Base-by-base conservation (phyloP, 1,139 yeast genomes). In the Yamadazyma blattariae region DNA sequence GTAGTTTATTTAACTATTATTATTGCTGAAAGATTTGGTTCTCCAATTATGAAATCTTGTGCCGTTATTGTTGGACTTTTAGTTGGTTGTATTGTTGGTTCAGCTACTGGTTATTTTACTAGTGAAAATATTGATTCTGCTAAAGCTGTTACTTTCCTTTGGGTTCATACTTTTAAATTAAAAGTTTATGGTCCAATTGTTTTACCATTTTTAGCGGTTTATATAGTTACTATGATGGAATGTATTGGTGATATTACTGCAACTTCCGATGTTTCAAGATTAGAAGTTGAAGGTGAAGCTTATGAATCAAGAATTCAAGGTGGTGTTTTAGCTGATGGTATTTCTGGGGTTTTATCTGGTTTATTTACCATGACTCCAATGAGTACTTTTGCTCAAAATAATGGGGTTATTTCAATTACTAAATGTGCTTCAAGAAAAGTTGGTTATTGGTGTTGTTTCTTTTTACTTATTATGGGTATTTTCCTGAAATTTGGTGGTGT, bases 1-100 rank as follows among this genome's bases (percentile, higher is more conserved):
- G 64, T 82, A 26, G 96, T 88, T 10, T 85, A 77, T 51, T 69
- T 79, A 21, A 66, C 87, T 8, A 87, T 89, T 49, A 71, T 88
- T 38, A 42, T 86, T 25, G 75, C 84, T 46, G 96, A 89, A 59
- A 79, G 79, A 54, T 88, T 85, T 72, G 97, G 97, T 21, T 78
- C 96, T n/a, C 96, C 96, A 38, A 83, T 88, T 48, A 84, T 88
- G 94, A 86, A 84, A 57, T 84, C 95, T 7, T 86, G 95, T 70
- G 92, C 96, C 1, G 95, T 88, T 32, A 84, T 88, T 46, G 63
- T 82, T 28, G 96, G 96, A 33, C 69, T 88, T 42, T 63, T 88
- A 34, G 79, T 87, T 29, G 96, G 96, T 26, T 87, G 96, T 66
- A 85, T 88, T 43, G 94, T 88, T 37, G 95, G 94, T 27, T 95